Evolutionary conservation across 2,329 filamentous ascomycete genomes (phyloP).

Genomic region (Ciborinia camelliae): DNA sequence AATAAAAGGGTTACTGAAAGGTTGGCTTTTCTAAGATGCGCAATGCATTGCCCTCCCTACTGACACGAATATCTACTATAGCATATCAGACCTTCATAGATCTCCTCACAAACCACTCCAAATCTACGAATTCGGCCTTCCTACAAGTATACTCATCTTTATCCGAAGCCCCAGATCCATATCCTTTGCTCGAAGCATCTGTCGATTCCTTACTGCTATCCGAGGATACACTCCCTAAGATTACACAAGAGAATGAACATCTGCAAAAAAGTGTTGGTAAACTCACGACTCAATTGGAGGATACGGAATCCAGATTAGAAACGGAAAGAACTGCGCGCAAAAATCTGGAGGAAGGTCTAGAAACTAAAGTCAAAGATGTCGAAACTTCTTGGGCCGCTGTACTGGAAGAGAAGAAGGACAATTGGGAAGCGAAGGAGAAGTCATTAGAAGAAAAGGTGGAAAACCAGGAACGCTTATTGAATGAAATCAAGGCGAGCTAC

Average conservation of each 20-base stretch:
- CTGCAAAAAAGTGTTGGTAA: constrained; percentile 75
- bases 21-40: constrained; percentile 43
- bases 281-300: constrained; percentile 77
- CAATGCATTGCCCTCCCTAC: constrained; percentile 9
- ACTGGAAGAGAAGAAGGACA: constrained; percentile 88
- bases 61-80: constrained; percentile 37
- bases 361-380: constrained; percentile 80
- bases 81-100: constrained; percentile 98
- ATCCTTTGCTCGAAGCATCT: constrained; percentile 91
- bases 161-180: constrained; percentile 94
- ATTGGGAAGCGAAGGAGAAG: constrained; percentile 94
- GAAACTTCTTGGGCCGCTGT: constrained; percentile 88
- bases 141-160: constrained; percentile 88
- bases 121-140: constrained; percentile 89
- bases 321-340: constrained; percentile 70
- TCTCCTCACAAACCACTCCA: constrained; percentile 91
- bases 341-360: constrained; percentile 72
- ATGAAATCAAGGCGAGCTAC: constrained; percentile 94
- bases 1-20: constrained; percentile 85
- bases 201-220: constrained; percentile 90
- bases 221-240: constrained; percentile 86
- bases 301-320: constrained; percentile 76
- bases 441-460: constrained; percentile 89
- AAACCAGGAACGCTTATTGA: constrained; percentile 86
- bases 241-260: constrained; percentile 83